These are phyloP conservation scores for Ophiosphaerella narmari DNA, from an alignment of 2,329 filamentous ascomycete species.

Conservation along the genomic window DNA sequence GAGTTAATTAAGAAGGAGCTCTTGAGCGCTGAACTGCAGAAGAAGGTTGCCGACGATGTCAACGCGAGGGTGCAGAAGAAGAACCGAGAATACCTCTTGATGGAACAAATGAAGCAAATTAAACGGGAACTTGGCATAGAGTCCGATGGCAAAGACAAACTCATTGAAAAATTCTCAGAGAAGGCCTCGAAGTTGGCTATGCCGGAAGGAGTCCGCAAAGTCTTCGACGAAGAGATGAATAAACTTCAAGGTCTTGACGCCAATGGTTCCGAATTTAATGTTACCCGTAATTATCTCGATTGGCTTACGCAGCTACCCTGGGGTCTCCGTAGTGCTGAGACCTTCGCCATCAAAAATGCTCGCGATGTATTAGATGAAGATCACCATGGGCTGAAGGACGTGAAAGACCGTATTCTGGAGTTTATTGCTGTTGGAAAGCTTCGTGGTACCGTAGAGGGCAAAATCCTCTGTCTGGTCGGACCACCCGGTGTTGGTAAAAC, in stretches of 20 bases:
- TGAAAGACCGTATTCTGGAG: conserved; percentile 97
- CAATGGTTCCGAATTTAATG: conserved; percentile 96
- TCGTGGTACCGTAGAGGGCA: conserved; percentile 94
- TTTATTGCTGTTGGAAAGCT: conserved; percentile 99
- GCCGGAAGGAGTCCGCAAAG: conserved; percentile 95
- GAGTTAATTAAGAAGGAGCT: conserved; percentile 96
- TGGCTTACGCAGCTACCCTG: conserved; percentile 99
- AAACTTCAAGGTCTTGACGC: conserved; percentile 95
- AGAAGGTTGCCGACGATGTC: conserved; percentile 97
- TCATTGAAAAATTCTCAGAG: conserved; percentile 96
- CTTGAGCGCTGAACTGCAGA: conserved; percentile 96
- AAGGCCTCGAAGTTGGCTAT: conserved; percentile 93
- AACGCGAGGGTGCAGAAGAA: conserved; percentile 97
- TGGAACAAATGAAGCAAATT: conserved; percentile 99
- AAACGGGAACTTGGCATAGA: conserved; percentile 93
- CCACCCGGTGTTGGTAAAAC: conserved; percentile 98
- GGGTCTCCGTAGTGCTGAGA: conserved; percentile 93
- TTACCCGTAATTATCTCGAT: conserved; percentile 96
- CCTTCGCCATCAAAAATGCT: conserved; percentile 92
- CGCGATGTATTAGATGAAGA: conserved; percentile 92
- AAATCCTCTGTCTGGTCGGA: conserved; percentile 96
- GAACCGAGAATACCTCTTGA: conserved; percentile 96
- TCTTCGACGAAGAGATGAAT: conserved; percentile 97
- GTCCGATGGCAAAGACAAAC: conserved; percentile 96
- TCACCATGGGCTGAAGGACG: conserved; percentile 94